Base-by-base conservation (phyloP, 1,284 basidiomycete species). In the Sparassis latifolia region DNA sequence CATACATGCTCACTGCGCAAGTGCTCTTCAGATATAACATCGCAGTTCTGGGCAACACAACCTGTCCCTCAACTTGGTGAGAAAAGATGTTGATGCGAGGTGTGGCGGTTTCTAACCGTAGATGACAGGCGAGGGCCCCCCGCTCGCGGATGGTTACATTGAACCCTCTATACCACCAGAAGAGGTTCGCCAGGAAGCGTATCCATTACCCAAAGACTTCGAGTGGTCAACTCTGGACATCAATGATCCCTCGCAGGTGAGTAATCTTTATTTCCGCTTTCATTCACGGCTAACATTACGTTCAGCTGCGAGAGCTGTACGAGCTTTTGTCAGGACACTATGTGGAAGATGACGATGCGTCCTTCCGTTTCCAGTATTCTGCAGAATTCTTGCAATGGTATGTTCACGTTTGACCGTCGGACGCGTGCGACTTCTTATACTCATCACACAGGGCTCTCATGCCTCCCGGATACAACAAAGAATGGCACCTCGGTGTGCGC, bases 401-500 rank as follows among this genome's bases (percentile, higher is more conserved):
- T 44, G 71, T 58, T 45, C 41, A 3, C 49, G 3, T 10, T n/a
- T 9, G 4, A 44, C 12, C 31, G 29, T 27, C n/a, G 41, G 44
- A 51, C 51, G 32, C 42, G 37, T 35, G 10, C 45, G 39, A 33
- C n/a, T 27, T 43, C 41, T 51, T 29, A n/a, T 45, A n/a, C 52
- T 50, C 9, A 33, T 29, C 27, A 42, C 44, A n/a, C 56, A 96
- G 93, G 94, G 95, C 94, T 6, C 74, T 99, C 39, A 91, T 86
- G 59, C 93, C 96, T 48, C 97, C 97, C 9, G 95, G 94, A 3
- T 99, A 93, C 68, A 72, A 83, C 62, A 86, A 87, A 59, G 90
- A 95, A 61, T 98, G 97, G 96, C 95, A 97, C 66, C 73, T 99
- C 49, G 97, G 95, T 42, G 94, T 99, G 5, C 85, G 96, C 20